Conservation (phyloP, 192 early-diverging fungal genomes). For the Gonapodya sp. region DNA sequence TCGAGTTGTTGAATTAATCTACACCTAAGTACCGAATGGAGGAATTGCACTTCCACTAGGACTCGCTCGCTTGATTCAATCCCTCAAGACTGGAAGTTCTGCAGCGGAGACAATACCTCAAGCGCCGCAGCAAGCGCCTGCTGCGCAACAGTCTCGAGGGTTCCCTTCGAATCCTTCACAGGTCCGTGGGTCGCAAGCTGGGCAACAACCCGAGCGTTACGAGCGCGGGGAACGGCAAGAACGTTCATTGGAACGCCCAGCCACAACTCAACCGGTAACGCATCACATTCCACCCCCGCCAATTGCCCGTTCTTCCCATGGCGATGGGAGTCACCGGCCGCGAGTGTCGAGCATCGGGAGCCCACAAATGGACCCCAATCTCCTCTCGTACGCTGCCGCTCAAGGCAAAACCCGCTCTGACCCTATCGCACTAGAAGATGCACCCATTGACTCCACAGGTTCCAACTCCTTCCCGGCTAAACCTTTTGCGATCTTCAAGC, state of each 20-base stretch:
- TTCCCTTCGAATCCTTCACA: neutral
- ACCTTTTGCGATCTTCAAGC: neutral
- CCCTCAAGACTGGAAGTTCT: neutral
- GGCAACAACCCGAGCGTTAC: neutral
- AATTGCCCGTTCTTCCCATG: neutral
- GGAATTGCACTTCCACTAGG: too few relatives aligned
- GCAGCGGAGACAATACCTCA: neutral
- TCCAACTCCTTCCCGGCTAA: neutral
- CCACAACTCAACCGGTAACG: neutral
- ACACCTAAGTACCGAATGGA: neutral
- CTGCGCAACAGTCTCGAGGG: neutral
- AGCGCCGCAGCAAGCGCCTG: neutral
- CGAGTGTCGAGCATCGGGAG: neutral
- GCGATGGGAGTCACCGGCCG: neutral
- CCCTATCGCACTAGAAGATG: neutral
- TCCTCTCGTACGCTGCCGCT: neutral
- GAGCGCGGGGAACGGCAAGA: too few relatives aligned
- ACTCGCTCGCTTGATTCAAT: neutral
- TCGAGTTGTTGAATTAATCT: neutral
- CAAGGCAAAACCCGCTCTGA: neutral
- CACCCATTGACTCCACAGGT: neutral
- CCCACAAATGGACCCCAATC: neutral
- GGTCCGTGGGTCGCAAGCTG: neutral
- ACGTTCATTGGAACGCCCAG: neutral
- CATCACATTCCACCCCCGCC: neutral